Evolutionary conservation across 2,329 filamentous ascomycete species (phyloP), one percentile per base, ranked within the genome.

Genomic region (Calonectria pseudoreteaudii): DNA sequence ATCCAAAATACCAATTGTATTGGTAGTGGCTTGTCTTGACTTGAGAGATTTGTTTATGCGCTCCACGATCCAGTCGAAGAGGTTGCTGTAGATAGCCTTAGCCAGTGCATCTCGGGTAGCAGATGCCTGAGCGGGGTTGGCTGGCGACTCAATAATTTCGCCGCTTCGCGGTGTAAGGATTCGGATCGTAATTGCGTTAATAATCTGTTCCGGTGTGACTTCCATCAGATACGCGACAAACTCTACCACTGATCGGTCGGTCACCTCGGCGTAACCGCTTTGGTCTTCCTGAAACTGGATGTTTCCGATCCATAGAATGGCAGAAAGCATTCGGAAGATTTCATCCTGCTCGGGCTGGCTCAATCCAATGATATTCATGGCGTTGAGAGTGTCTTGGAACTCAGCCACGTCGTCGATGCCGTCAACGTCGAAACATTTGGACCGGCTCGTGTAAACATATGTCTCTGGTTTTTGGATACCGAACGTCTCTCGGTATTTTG

Each of bases 21-120:
- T 97, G 52, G 91, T 87, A 4, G 96, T 91, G 0, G 91, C 86
- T 64, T 94, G 94, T 75, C 93, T 91, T 26, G 96, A 94, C 83
- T 94, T 93, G 74, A 98, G 86, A 6, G 96, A 98, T 77, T 93
- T 91, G 85, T 98, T 98, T 78, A 98, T 93, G 78, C 97, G 93
- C 80, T 94, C 91, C 26, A 98, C 96, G 77, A 99, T 98, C 97
- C 97, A 99, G 85, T 99, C 96, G 80, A 99, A 99, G 69, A 99
- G 90, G 83, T 98, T 98, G 88, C 94, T 94, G 86, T 99, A 99
- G 72, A 99, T 95, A n/a, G 93, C 96, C 88, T 97, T 98, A 74
- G 96, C 92, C 66, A 99, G 87, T 14, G 96, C 97, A 86, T 99
- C 97, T 78, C 96, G 92, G 10, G 97, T 97, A 36, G 97, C 92